A percentile compares a stretch with the other conserved stretches of the same genome.
These are phyloP conservation scores for Acanthamoeba healyi DNA, from an alignment of 208 protist genomes.

Conservation along the genomic window DNA sequence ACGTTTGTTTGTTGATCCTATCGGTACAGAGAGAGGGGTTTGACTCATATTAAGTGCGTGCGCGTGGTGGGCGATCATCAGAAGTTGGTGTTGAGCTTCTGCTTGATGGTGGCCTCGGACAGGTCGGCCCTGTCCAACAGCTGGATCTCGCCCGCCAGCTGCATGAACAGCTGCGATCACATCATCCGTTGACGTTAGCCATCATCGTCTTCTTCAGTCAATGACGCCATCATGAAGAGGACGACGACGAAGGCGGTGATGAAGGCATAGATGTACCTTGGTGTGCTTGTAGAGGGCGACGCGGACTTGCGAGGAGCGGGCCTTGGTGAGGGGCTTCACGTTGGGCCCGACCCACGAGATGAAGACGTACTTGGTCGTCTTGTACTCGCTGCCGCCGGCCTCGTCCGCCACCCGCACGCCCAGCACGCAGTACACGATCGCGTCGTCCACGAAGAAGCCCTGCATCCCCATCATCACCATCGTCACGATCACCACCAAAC, in stretches of 20 bases:
- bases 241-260: not conserved
- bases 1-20: not conserved
- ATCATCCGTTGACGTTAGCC: not conserved
- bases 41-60: no score
- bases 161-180: slow-evolving; percentile 14
- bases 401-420: slow-evolving; percentile 21
- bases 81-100: slow-evolving; percentile 71
- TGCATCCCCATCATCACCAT: not conserved
- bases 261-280: slow-evolving; percentile 30
- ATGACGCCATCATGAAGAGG: no score
- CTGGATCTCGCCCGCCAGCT: slow-evolving; percentile 49
- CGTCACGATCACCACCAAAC: no score
- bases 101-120: slow-evolving; percentile 16
- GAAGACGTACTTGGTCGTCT: slow-evolving; percentile 74
- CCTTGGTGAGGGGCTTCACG: slow-evolving; percentile 72
- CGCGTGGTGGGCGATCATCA: not conserved
- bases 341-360: slow-evolving; percentile 72
- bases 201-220: no score
- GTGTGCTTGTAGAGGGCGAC: slow-evolving; percentile 75
- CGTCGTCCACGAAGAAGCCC: slow-evolving; percentile 6
- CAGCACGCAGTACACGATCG: slow-evolving; percentile 65
- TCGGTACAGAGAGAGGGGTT: not conserved
- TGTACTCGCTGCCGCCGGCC: slow-evolving; percentile 34
- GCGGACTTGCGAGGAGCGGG: slow-evolving; percentile 50
- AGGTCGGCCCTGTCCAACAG: slow-evolving; percentile 41